phyloP scores from a whole-genome alignment of 148 eudicot species.

The Arbutus unedo region DNA sequence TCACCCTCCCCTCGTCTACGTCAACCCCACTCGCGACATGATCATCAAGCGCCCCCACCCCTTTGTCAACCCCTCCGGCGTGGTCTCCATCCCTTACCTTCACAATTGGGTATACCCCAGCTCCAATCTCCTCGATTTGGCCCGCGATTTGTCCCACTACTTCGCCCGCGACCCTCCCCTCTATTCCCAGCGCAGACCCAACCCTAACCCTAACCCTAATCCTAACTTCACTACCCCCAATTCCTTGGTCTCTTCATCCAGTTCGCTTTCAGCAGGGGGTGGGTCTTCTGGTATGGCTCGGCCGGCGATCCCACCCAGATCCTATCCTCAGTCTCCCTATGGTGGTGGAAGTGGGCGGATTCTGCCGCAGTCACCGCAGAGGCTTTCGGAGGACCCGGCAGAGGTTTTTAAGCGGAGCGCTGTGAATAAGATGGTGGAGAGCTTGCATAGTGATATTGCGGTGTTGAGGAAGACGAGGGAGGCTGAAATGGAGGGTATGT shows the following conservation, averaged over 20 bases:
- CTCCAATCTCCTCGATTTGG: constrained; percentile 72
- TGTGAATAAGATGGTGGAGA: constrained; percentile 63
- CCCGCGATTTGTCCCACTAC: constrained; percentile 37
- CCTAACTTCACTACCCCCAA: not conserved
- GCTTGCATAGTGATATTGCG: constrained; percentile 55
- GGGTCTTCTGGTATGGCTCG: not conserved
- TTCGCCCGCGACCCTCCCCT: constrained; percentile 79
- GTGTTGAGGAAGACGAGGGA: constrained; percentile 74
- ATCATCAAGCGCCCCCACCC: constrained; percentile 77
- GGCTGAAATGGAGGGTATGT: constrained; percentile 76
- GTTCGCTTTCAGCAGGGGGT: not conserved
- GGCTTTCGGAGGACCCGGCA: constrained; percentile 51
- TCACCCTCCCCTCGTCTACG: constrained; percentile 68
- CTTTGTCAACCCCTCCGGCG: constrained; percentile 69
- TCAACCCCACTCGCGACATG: constrained; percentile 92
- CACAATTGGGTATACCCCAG: constrained; percentile 76
- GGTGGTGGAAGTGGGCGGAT: constrained; percentile 25
- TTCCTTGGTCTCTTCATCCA: too few relatives aligned
- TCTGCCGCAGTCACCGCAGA: not conserved
- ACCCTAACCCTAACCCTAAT: constrained; percentile 23
- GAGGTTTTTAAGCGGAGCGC: constrained; percentile 77
- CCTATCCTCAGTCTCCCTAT: constrained; percentile 62
- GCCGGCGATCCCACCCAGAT: constrained; percentile 43
- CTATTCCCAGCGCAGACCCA: constrained; percentile 62
- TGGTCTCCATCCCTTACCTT: constrained; percentile 63